These are phyloP conservation scores for Mortierella hygrophila DNA, from an alignment of 192 early-diverging fungal species.

Conservation along the genomic window DNA sequence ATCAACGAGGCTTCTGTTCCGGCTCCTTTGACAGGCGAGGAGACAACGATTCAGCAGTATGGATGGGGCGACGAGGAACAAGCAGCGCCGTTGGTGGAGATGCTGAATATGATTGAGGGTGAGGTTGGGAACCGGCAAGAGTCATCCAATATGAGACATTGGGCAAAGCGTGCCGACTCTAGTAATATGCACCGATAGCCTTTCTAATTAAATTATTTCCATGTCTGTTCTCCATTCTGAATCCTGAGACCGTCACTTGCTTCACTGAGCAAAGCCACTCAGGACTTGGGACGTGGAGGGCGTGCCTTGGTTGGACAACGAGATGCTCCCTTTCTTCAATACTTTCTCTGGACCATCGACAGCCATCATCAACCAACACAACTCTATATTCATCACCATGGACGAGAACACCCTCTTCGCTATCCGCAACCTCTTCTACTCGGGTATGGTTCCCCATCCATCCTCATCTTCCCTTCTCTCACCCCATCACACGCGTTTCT, in stretches of 20 bases:
- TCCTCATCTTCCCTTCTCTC: background rate
- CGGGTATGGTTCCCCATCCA: conserved; percentile 32
- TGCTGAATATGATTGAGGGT: conserved; percentile 30
- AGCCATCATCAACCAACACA: background rate
- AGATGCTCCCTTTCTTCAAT: background rate
- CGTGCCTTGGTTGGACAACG: background rate
- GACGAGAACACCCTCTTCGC: conserved; percentile 73
- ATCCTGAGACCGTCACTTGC: background rate
- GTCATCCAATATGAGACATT: conserved; percentile 10
- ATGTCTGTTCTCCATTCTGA: background rate
- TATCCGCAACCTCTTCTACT: conserved; percentile 77
- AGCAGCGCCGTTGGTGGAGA: conserved; percentile 23
- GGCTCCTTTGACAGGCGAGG: background rate
- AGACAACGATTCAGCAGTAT: background rate
- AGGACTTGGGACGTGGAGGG: background rate
- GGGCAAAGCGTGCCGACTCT: conserved; percentile 16
- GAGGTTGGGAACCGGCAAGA: conserved; percentile 16
- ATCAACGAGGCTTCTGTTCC: background rate
- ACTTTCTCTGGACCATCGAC: background rate
- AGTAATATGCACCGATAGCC: background rate
- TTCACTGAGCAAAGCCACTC: background rate
- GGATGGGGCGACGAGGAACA: conserved; percentile 52
- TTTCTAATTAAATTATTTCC: background rate
- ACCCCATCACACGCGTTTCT: background rate
- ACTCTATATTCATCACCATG: conserved; percentile 40